Conservation (phyloP, 306 rosid species). For the Vigna nakashimae region DNA sequence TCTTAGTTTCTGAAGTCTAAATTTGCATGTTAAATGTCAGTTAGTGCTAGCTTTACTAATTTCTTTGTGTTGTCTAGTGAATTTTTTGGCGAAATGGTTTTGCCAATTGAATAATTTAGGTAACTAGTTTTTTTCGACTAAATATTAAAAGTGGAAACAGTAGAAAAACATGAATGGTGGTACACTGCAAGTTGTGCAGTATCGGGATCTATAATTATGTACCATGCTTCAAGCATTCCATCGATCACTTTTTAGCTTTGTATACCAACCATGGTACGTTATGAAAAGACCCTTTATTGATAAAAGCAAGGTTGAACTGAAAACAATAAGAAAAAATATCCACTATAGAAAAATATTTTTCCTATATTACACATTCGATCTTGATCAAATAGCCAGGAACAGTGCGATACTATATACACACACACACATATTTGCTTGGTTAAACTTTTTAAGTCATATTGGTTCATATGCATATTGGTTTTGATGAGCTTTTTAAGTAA, state of each 20-base stretch:
- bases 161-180: constrained; percentile 31
- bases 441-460: constrained; percentile 15
- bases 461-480: constrained; percentile 37
- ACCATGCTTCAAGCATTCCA: constrained; percentile 29
- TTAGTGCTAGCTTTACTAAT: constrained; percentile 29
- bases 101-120: constrained; percentile 22
- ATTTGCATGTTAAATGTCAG: constrained; percentile 27
- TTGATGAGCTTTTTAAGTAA: constrained; percentile 39
- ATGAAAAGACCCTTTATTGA: constrained; percentile 1
- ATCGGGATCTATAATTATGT: constrained; percentile 11
- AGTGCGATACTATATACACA: background rate
- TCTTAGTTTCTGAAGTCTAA: constrained; percentile 40
- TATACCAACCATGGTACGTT: background rate
- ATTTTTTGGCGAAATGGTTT: constrained; percentile 1
- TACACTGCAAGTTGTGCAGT: constrained; percentile 31
- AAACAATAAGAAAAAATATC: constrained; percentile 22
- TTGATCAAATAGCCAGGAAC: constrained; percentile 27
- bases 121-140: constrained; percentile 5
- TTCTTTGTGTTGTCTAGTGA: constrained; percentile 7
- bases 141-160: constrained; percentile 22
- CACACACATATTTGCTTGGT: background rate
- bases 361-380: constrained; percentile 6
- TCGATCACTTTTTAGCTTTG: constrained; percentile 18
- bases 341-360: background rate
- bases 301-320: constrained; percentile 27